These are phyloP conservation scores for Cryptosporidium viatorum DNA, from an alignment of 169 alveolate genomes.

Conservation along the genomic window DNA sequence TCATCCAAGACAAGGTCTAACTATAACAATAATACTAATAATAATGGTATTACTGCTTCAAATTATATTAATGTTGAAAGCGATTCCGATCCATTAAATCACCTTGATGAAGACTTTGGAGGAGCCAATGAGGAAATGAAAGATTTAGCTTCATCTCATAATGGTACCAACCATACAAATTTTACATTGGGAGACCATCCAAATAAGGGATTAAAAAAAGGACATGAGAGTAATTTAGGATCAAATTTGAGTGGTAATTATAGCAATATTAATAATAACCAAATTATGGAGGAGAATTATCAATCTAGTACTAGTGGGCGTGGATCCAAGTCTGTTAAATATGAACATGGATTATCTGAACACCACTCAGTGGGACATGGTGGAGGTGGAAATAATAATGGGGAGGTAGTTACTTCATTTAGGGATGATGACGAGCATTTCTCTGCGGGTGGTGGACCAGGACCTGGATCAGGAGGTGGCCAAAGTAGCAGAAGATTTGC, in stretches of 20 bases:
- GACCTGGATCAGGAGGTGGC: slow-evolving; percentile 3
- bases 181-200: background rate
- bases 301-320: background rate
- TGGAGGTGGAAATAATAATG: background rate
- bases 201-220: background rate
- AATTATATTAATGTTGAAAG: slow-evolving; percentile 15
- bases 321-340: slow-evolving; percentile 11
- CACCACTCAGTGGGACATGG: background rate
- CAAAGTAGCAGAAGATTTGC: background rate
- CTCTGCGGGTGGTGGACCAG: background rate
- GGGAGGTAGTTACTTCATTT: background rate
- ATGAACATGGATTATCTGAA: background rate
- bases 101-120: background rate
- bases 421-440: slow-evolving; percentile 3
- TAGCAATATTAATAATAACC: background rate
- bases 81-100: background rate
- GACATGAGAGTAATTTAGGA: background rate
- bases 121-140: background rate
- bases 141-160: background rate
- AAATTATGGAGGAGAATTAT: background rate
- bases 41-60: background rate
- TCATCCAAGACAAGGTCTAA: background rate
- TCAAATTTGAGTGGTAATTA: background rate
- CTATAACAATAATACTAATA: background rate
- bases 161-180: background rate